Base-by-base conservation (phyloP, 1,139 yeast genomes). In the Zygosaccharomyces pseudobailii region DNA sequence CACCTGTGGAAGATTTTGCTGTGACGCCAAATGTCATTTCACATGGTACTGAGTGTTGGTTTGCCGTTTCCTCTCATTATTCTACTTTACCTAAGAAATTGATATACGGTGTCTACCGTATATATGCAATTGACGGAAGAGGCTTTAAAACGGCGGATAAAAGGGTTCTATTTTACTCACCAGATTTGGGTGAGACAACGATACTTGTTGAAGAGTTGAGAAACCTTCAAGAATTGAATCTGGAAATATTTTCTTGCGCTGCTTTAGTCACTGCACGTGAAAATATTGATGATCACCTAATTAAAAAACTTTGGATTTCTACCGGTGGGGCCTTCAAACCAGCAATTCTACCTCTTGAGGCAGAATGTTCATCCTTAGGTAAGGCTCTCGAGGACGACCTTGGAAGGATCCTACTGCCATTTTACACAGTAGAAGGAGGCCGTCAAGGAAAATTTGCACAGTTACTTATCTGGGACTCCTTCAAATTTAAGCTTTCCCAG, bases 391-490 rank as follows among this genome's bases (percentile, higher is more conserved):
- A 40, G 21, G 30, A 31, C 24, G 30, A 40, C 24, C 27, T 40
- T 19, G 42, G 42, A 40, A 40, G 42, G 36, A 25, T 31, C 30
- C 36, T 30, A n/a, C 19, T 40, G 21, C 42, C 42, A 8, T 23
- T 40, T 24, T 40, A 40, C 22, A 40, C 36, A 40, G 9, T 17
- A 40, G 42, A 40, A 31, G 20, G n/a, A n/a, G 42, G n/a, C 32
- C 13, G 30, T 31, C 35, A 21, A n/a, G 19, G 30, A 40, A 40
- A 19, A 31, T 21, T 21, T 40, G 36, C 21, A 30, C 42, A n/a
- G n/a, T 30, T 40, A 31, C 42, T 40, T 10, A 40, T 36, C 43
- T 45, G 32, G 49, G 42, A 48, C 19, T 25, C n/a, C 7, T 17
- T 8, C 13, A 17, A n/a, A 25, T 37, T 25, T n/a, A 25, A 17